Conservation (phyloP, 2,329 filamentous ascomycete species). For the Beauveria brongniartii region DNA sequence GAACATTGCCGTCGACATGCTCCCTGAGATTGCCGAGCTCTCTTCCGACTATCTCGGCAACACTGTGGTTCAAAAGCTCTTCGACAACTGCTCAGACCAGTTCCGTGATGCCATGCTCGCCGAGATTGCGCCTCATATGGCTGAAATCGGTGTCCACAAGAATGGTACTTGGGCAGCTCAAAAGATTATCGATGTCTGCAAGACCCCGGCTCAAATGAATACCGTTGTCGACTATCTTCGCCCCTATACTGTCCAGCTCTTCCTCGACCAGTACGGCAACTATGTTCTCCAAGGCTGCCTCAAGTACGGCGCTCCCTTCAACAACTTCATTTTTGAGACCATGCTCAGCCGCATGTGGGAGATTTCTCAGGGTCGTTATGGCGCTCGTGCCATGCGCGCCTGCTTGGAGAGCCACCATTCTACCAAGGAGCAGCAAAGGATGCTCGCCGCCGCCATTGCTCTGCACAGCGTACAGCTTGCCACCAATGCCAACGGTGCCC, state of each 20-base stretch:
- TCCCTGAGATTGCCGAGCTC: conserved; percentile 91
- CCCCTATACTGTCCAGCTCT: conserved; percentile 81
- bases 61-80: conserved; percentile 98
- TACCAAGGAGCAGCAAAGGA: conserved; percentile 88
- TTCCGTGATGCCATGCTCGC: conserved; percentile 86
- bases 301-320: conserved; percentile 81
- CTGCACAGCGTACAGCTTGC: conserved; percentile 93
- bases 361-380: conserved; percentile 84
- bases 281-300: conserved; percentile 96
- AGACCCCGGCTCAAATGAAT: conserved; percentile 72
- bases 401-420: conserved; percentile 94
- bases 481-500: conserved; percentile 89
- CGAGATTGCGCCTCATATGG: conserved; percentile 83
- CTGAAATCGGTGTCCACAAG: conserved; percentile 97
- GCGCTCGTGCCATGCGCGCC: conserved; percentile 90
- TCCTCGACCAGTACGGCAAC: conserved; percentile 97
- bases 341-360: conserved; percentile 96
- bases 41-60: conserved; percentile 96
- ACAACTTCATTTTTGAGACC: conserved; percentile 95
- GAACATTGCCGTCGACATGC: conserved; percentile 84
- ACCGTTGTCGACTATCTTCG: conserved; percentile 78
- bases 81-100: conserved; percentile 88
- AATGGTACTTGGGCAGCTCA: conserved; percentile 99
- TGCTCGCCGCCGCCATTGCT: conserved; percentile 92
- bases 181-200: conserved; percentile 97